phyloP scores from a whole-genome alignment of 2,329 filamentous ascomycete genomes.

The Cladophialophora chaetospira region DNA sequence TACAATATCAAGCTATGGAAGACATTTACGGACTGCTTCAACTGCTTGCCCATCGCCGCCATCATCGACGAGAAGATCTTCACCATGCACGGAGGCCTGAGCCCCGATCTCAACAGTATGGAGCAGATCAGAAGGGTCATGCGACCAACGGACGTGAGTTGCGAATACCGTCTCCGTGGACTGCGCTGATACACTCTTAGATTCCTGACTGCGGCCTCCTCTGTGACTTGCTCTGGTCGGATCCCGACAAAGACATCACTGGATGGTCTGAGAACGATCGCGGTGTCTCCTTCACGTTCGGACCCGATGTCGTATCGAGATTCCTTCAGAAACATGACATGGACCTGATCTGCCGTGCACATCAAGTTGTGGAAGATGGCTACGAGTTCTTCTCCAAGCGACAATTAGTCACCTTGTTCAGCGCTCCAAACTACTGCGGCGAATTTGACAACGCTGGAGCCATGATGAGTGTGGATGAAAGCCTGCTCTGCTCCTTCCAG shows the following conservation, averaged over 20 bases:
- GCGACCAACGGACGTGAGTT: slow-evolving; percentile 93
- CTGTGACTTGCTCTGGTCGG: slow-evolving; percentile 97
- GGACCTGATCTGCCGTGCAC: slow-evolving; percentile 97
- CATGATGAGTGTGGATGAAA: slow-evolving; percentile 99
- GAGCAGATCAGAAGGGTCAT: slow-evolving; percentile 99
- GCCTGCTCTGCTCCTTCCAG: slow-evolving; percentile 98
- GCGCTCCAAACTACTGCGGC: slow-evolving; percentile 97
- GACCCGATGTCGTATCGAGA: slow-evolving; percentile 92
- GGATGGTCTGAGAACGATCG: slow-evolving; percentile 99
- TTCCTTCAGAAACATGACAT: slow-evolving; percentile 99
- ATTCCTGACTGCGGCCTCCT: slow-evolving; percentile 97
- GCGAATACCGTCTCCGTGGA: neutral
- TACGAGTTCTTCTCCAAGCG: slow-evolving; percentile 99
- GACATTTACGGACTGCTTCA: slow-evolving; percentile 99
- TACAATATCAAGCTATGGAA: slow-evolving; percentile 99
- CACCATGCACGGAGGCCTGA: slow-evolving; percentile 98
- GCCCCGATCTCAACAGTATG: slow-evolving; percentile 98
- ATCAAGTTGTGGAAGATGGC: slow-evolving; percentile 97
- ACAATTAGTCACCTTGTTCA: slow-evolving; percentile 95
- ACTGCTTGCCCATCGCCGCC: slow-evolving; percentile 94
- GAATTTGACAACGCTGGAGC: slow-evolving; percentile 99
- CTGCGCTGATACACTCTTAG: slow-evolving; percentile 49
- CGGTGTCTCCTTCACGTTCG: slow-evolving; percentile 98
- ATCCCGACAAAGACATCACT: slow-evolving; percentile 98
- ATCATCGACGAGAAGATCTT: slow-evolving; percentile 99